Conservation (phyloP, 306 rosid species). For the Fragaria ananassa region DNA sequence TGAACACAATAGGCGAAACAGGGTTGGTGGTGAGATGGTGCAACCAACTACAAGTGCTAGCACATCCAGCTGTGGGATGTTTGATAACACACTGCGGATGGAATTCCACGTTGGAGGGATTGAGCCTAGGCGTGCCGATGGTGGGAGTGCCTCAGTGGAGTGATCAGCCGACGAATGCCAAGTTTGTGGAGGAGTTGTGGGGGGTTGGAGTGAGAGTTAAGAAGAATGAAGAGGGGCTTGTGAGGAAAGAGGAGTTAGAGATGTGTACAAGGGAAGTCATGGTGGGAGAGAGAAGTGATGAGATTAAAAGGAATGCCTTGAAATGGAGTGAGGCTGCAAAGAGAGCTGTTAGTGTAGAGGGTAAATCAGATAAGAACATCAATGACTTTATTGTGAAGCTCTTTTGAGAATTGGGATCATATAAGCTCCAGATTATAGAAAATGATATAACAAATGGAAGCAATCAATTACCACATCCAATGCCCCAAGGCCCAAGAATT, state of each 20-base stretch:
- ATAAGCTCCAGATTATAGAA: not conserved
- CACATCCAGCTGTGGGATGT: conserved; percentile 37
- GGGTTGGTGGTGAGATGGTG: conserved; percentile 43
- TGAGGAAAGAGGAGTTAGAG: conserved; percentile 35
- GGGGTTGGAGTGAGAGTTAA: conserved; percentile 43
- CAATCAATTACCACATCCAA: not conserved
- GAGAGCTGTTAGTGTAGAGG: conserved; percentile 33
- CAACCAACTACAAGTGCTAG: conserved; percentile 43
- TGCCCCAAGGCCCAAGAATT: not conserved
- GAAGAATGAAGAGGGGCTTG: conserved; percentile 37
- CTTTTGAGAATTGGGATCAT: not conserved
- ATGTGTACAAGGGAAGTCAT: conserved; percentile 31
- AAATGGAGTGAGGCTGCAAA: conserved; percentile 43
- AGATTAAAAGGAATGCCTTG: conserved; percentile 34
- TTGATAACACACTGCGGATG: conserved; percentile 48
- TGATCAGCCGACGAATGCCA: conserved; percentile 47
- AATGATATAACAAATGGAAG: too few relatives aligned
- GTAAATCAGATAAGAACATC: conserved; percentile 38
- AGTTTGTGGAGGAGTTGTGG: conserved; percentile 46
- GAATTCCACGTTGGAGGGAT: conserved; percentile 47
- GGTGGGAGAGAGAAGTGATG: conserved; percentile 38
- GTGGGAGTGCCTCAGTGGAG: conserved; percentile 48
- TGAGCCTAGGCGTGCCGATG: conserved; percentile 48
- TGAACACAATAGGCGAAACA: conserved; percentile 9
- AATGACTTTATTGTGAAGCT: conserved; percentile 19